Conservation (phyloP, 2,329 filamentous ascomycete species). For the Aspergillus transmontanensis region DNA sequence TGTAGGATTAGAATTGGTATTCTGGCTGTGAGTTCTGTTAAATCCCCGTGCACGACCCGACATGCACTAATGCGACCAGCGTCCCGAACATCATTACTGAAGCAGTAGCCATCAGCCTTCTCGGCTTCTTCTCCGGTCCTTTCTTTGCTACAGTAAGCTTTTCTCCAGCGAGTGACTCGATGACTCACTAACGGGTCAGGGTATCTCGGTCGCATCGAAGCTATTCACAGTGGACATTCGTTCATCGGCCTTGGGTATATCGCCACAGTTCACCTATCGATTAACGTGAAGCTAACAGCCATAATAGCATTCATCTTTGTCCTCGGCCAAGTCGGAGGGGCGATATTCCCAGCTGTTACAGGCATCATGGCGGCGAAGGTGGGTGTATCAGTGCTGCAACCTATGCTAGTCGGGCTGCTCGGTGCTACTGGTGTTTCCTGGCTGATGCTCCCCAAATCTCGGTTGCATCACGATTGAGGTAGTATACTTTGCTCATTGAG, state of each 20-base stretch:
- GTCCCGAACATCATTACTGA: constrained; percentile 52
- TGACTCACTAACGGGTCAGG: constrained; percentile 14
- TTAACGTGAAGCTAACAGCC: not conserved
- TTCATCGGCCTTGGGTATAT: constrained; percentile 49
- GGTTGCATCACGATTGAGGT: constrained; percentile 25
- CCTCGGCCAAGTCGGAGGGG: constrained; percentile 58
- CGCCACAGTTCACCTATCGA: no score
- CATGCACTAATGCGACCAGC: constrained; percentile 14
- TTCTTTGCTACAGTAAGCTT: constrained; percentile 57
- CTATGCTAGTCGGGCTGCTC: constrained; percentile 54
- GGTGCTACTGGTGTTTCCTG: constrained; percentile 51
- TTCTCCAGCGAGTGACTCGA: no score
- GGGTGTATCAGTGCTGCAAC: constrained; percentile 55
- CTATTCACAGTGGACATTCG: constrained; percentile 53
- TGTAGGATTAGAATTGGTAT: constrained; percentile 59
- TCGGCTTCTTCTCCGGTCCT: constrained; percentile 62
- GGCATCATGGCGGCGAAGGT: constrained; percentile 52
- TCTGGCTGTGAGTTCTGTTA: constrained; percentile 52
- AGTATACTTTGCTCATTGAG: no score
- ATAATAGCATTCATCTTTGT: constrained; percentile 55
- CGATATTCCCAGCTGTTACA: constrained; percentile 59
- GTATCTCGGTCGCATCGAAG: constrained; percentile 56
- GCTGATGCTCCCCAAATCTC: constrained; percentile 40
- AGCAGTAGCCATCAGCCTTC: constrained; percentile 56
- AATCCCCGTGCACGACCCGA: not conserved